A percentile compares a stretch with the other conserved stretches of the same genome.
phyloP scores from a whole-genome alignment of 2,329 filamentous ascomycete genomes.

The Cordyceps fumosorosea region DNA sequence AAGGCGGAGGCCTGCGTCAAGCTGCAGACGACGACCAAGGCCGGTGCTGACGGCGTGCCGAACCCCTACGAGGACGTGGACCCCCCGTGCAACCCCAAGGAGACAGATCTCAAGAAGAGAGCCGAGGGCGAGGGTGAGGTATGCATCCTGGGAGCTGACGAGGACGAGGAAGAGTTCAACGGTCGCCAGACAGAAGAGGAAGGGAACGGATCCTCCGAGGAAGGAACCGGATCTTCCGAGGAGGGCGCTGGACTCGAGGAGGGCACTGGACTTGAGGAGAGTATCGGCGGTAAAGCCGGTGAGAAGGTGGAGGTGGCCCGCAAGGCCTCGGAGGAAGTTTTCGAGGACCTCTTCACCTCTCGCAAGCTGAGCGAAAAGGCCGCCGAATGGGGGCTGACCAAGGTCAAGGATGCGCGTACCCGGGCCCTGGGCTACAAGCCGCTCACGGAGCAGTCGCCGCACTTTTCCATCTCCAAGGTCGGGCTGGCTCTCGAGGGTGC shows the following conservation, averaged over 20 bases:
- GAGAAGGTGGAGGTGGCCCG: neutral
- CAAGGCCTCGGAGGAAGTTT: neutral
- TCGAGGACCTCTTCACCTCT: neutral
- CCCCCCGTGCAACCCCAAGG: neutral
- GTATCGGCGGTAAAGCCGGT: neutral
- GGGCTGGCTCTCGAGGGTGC: neutral
- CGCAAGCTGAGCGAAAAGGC: neutral
- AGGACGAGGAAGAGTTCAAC: neutral
- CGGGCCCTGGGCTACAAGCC: neutral
- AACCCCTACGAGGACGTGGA: neutral
- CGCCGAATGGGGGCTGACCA: neutral
- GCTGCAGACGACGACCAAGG: neutral
- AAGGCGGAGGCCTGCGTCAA: neutral
- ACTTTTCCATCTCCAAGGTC: neutral
- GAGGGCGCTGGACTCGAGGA: neutral
- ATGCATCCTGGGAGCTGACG: neutral
- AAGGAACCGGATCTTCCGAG: neutral
- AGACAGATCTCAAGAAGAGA: neutral
- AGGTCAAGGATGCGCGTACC: neutral
- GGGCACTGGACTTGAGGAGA: neutral
- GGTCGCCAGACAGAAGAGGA: neutral
- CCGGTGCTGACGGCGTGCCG: neutral
- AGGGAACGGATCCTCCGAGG: neutral
- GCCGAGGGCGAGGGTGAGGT: neutral
- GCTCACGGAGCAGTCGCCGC: neutral